phyloP scores from a whole-genome alignment of 352 stramenopile genomes.

The Phytopythium oedochilum region DNA sequence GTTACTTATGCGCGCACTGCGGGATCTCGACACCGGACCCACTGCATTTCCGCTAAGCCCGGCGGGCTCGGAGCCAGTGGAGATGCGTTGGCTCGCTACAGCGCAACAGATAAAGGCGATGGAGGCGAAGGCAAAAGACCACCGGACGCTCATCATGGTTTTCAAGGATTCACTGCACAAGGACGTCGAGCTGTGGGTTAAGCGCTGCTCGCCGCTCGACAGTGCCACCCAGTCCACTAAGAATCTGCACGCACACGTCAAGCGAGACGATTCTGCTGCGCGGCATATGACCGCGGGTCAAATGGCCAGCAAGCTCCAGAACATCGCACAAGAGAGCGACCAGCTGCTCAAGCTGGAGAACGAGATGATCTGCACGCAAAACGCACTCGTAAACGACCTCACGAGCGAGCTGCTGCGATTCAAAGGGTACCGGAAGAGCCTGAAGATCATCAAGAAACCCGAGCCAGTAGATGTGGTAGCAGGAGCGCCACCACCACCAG shows the following conservation, averaged over 20 bases:
- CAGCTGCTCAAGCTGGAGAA: constrained; percentile 61
- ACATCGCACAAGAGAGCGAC: constrained; percentile 70
- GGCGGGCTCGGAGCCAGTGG: constrained; percentile 9
- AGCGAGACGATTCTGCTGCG: constrained; percentile 60
- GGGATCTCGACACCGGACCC: constrained; percentile 40
- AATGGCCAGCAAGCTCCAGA: constrained; percentile 75
- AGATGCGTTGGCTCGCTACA: constrained; percentile 55
- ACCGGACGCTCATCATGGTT: constrained; percentile 74
- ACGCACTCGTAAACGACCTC: constrained; percentile 69
- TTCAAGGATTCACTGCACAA: constrained; percentile 81
- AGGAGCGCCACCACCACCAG: constrained; percentile 4
- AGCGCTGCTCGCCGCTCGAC: constrained; percentile 12
- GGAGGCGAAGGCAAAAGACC: constrained; percentile 73
- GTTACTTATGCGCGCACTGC: constrained; percentile 66
- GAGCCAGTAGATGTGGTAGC: background rate
- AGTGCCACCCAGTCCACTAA: constrained; percentile 16
- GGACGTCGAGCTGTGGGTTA: constrained; percentile 70
- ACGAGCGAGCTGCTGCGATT: constrained; percentile 54
- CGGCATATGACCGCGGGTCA: constrained; percentile 78
- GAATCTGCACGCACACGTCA: constrained; percentile 19
- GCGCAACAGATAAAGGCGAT: constrained; percentile 54
- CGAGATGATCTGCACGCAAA: constrained; percentile 53
- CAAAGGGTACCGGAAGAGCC: constrained; percentile 19
- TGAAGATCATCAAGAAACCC: background rate
- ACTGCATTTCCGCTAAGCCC: background rate